Percentiles rank a stretch among this genome's conserved stretches.
phyloP scores from a whole-genome alignment of 768 basidiomycete genomes.

The Hygrophorus russula region DNA sequence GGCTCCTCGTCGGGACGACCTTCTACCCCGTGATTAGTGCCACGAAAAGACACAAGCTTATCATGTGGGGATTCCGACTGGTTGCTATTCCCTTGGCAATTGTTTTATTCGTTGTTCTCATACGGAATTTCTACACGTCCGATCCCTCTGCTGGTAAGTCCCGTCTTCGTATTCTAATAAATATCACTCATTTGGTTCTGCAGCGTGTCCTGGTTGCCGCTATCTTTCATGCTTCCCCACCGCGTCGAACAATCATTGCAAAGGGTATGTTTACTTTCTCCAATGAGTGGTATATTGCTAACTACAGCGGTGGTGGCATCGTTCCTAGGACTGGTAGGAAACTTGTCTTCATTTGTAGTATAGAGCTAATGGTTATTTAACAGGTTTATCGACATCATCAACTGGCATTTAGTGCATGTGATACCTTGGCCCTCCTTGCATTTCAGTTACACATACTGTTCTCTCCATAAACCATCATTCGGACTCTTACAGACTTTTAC shows the following conservation, averaged over 20 bases:
- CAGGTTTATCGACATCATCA: slow-evolving; percentile 3
- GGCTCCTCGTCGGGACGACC: slow-evolving; percentile 68
- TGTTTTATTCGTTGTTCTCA: slow-evolving; percentile 72
- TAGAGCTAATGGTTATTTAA: neutral
- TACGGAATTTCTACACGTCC: slow-evolving; percentile 82
- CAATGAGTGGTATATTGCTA: no score
- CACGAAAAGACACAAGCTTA: slow-evolving; percentile 57
- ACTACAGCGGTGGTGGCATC: no score
- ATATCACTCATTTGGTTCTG: slow-evolving; percentile 2
- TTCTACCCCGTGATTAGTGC: slow-evolving; percentile 86
- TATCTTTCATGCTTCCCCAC: slow-evolving; percentile 88
- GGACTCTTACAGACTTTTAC: no score
- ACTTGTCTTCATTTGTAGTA: neutral
- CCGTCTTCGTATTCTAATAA: slow-evolving; percentile 5
- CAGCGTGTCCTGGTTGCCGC: slow-evolving; percentile 80
- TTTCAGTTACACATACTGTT: no score
- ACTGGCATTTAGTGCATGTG: neutral
- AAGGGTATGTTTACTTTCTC: slow-evolving; percentile 28
- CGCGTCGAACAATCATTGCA: slow-evolving; percentile 54
- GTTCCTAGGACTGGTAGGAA: slow-evolving; percentile 23
- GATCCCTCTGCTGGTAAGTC: slow-evolving; percentile 75
- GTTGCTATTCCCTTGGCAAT: slow-evolving; percentile 66
- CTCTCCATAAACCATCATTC: no score
- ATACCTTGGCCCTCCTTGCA: neutral
- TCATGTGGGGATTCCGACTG: slow-evolving; percentile 66